These are phyloP conservation scores for Hydrangea macrophylla DNA, from an alignment of 148 eudicot species.

Conservation along the genomic window DNA sequence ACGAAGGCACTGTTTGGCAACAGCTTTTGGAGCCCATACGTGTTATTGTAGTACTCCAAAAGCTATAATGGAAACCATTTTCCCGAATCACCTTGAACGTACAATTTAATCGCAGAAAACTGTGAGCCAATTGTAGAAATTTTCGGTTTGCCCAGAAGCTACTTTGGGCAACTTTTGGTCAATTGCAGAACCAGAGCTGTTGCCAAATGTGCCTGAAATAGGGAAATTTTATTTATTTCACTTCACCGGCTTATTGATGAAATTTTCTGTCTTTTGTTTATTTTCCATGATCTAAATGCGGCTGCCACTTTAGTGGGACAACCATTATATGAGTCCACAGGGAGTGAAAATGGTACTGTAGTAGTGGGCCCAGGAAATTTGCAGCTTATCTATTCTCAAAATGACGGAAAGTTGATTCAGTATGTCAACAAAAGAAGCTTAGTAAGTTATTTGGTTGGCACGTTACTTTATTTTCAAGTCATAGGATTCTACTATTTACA, in stretches of 20 bases:
- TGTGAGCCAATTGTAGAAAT: too few relatives aligned
- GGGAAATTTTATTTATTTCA: neutral
- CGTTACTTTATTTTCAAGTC: neutral
- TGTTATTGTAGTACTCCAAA: too few relatives aligned
- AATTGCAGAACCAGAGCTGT: too few relatives aligned
- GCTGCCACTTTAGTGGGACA: slow-evolving; percentile 42
- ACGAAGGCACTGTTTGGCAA: too few relatives aligned
- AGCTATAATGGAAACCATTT: too few relatives aligned
- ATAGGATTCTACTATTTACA: neutral
- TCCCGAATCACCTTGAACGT: too few relatives aligned
- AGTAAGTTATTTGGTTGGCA: slow-evolving; percentile 34
- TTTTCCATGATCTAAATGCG: slow-evolving; percentile 20
- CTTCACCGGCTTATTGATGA: neutral
- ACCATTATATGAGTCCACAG: slow-evolving; percentile 23
- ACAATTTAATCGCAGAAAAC: too few relatives aligned
- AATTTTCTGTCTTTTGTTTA: neutral
- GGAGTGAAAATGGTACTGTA: slow-evolving; percentile 31
- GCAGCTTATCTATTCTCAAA: slow-evolving; percentile 64
- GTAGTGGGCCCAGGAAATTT: slow-evolving; percentile 80
- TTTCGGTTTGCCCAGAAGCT: too few relatives aligned
- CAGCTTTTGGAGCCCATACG: too few relatives aligned
- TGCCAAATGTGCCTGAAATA: too few relatives aligned
- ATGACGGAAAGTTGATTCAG: slow-evolving; percentile 48
- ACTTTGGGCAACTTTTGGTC: too few relatives aligned
- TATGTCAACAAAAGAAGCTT: slow-evolving; percentile 54